A percentile compares a stretch with the other conserved stretches of the same genome.
These are phyloP conservation scores for Xylariaceae sp. DNA, from an alignment of 2,329 filamentous ascomycete genomes.

Conservation along the genomic window DNA sequence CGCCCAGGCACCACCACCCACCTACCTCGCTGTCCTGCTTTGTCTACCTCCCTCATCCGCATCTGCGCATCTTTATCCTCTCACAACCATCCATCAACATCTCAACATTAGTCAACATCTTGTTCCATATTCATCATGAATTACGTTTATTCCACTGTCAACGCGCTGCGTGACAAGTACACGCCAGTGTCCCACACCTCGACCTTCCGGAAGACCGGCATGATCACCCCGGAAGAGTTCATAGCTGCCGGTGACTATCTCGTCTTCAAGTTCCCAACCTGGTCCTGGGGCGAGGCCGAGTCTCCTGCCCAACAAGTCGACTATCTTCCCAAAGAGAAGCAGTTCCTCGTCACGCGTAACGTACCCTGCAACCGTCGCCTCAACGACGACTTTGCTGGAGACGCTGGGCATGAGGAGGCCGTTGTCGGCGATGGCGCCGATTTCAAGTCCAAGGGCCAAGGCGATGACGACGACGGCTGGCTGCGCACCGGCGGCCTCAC, in stretches of 20 bases:
- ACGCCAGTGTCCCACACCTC: conserved; percentile 86
- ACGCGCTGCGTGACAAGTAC: conserved; percentile 86
- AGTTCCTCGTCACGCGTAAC: conserved; percentile 91
- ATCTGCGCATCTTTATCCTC: background rate
- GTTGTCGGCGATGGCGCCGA: conserved; percentile 77
- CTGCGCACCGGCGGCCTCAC: conserved; percentile 77
- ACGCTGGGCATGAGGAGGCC: conserved; percentile 80
- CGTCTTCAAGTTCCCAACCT: conserved; percentile 98
- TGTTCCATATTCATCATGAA: conserved; percentile 58
- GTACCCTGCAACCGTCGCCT: conserved; percentile 90
- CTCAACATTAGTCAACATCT: background rate
- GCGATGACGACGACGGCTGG: conserved; percentile 79
- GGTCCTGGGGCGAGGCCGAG: conserved; percentile 92
- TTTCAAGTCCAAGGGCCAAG: conserved; percentile 47
- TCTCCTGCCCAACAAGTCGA: conserved; percentile 71
- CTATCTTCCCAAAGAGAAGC: conserved; percentile 84
- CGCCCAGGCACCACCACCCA: too few relatives aligned
- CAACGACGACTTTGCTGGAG: conserved; percentile 88
- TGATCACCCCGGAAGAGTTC: conserved; percentile 98
- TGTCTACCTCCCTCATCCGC: background rate
- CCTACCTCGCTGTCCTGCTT: too few relatives aligned
- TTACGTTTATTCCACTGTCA: conserved; percentile 86
- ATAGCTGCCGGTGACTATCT: conserved; percentile 93
- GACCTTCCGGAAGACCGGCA: conserved; percentile 87
- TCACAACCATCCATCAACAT: background rate